These are phyloP conservation scores for Endoconidiophora laricicola DNA, from an alignment of 2,329 filamentous ascomycete species.

Conservation along the genomic window DNA sequence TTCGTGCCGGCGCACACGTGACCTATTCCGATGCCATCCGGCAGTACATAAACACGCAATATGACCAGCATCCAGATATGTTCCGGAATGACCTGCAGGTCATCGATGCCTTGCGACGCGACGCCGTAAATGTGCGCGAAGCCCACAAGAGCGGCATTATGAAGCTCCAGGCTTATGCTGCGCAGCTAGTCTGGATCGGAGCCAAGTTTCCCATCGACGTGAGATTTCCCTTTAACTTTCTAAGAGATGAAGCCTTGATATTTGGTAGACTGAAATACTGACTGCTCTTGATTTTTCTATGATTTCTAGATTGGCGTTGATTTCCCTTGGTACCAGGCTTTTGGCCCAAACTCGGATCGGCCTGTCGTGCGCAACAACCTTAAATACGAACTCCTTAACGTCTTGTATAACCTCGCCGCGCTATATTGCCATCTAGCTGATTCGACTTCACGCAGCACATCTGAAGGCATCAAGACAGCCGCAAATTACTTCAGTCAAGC, in stretches of 20 bases:
- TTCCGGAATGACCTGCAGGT: slow-evolving; percentile 73
- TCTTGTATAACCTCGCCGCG: slow-evolving; percentile 83
- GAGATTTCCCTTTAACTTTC: slow-evolving; percentile 16
- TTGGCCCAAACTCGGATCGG: slow-evolving; percentile 74
- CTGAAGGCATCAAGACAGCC: slow-evolving; percentile 72
- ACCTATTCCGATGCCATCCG: slow-evolving; percentile 70
- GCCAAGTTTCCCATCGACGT: slow-evolving; percentile 95
- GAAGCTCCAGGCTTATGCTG: slow-evolving; percentile 82
- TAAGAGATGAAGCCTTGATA: background rate
- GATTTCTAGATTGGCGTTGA: slow-evolving; percentile 63
- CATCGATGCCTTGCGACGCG: slow-evolving; percentile 66
- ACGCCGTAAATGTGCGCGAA: slow-evolving; percentile 80
- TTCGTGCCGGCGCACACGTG: slow-evolving; percentile 67
- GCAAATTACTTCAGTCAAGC: slow-evolving; percentile 81
- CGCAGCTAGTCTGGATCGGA: slow-evolving; percentile 80
- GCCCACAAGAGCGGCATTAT: slow-evolving; percentile 72
- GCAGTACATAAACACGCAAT: slow-evolving; percentile 92
- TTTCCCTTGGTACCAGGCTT: slow-evolving; percentile 87
- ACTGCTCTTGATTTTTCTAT: background rate
- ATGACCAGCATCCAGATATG: slow-evolving; percentile 97
- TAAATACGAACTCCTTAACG: slow-evolving; percentile 74
- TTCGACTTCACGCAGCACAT: slow-evolving; percentile 56
- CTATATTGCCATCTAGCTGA: slow-evolving; percentile 87
- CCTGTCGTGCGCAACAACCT: slow-evolving; percentile 51
- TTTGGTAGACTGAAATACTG: no score